These are phyloP conservation scores for Neolentinus lepideus DNA, from an alignment of 1,284 basidiomycete species.

Conservation along the genomic window DNA sequence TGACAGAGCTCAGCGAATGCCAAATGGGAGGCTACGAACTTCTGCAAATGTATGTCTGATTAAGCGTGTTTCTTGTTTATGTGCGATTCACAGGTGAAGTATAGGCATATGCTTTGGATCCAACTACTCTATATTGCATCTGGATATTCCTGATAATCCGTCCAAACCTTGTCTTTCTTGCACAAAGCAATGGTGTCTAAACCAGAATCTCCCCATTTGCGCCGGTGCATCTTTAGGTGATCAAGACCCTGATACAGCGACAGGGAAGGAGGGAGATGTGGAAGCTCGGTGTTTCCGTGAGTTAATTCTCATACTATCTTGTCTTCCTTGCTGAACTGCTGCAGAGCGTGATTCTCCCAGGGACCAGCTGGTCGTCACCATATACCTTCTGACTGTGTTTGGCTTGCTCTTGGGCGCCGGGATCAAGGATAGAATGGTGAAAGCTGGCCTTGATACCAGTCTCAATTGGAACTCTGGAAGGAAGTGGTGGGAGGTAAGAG, in stretches of 20 bases:
- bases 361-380: constrained; percentile 85
- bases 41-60: constrained; percentile 66
- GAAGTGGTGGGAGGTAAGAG: constrained; percentile 74
- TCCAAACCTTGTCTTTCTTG: constrained; percentile 88
- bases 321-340: constrained; percentile 4
- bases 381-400: constrained; percentile 82
- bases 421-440: constrained; percentile 73
- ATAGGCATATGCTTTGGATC: constrained; percentile 85
- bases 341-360: constrained; percentile 82
- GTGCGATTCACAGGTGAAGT: neutral
- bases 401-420: constrained; percentile 80
- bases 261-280: constrained; percentile 94
- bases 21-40: constrained; percentile 80
- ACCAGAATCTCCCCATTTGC: constrained; percentile 86
- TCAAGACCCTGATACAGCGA: constrained; percentile 85
- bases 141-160: constrained; percentile 77
- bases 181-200: constrained; percentile 92
- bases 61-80: neutral
- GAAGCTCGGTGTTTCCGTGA: constrained; percentile 93
- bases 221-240: constrained; percentile 79
- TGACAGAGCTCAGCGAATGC: constrained; percentile 37
- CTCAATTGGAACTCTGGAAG: constrained; percentile 53
- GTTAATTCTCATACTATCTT: constrained; percentile 28
- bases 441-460: constrained; percentile 61
- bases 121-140: constrained; percentile 82